Base-by-base conservation (phyloP, 176 grass and related monocot species). In the Cenchrus fungigraminus region DNA sequence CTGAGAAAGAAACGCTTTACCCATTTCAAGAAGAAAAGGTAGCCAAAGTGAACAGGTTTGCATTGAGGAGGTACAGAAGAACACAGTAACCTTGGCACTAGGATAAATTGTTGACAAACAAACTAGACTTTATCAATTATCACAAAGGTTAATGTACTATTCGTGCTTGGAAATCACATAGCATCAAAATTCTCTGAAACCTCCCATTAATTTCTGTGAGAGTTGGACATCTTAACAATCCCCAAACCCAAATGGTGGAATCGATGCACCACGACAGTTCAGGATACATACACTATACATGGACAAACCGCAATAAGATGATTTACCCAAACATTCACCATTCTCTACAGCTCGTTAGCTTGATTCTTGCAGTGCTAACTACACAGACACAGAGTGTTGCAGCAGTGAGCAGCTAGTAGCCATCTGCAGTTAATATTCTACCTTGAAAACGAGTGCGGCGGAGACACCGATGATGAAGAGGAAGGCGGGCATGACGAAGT, bases 401-500 rank as follows among this genome's bases (percentile, higher is more conserved):
- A 67, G n/a, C 6, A 32, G 68, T 19, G 16, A 74, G n/a, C 50
- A 49, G 42, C 20, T 10, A 49, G 50, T 20, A 49, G 45, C 5
- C 17, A 57, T 6, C 53, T 29, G 37, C 5, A 32, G 9, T 80
- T 74, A 28, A 56, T n/a, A 14, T 78, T 85, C 89, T 81, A 94
- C 93, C 96, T 95, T 95, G 87, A 92, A 98, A 19, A 95, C 96
- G 72, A 95, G 89, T 57, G 96, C 93, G 10, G 89, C 86, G 32
- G 91, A 95, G 37, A 95, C 74, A 31, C 96, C 96, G 7, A 98
- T 91, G 77, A 95, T 94, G 89, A 95, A 98, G 88, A 98, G 94
- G 84, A 98, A 95, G 75, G 86, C 86, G 12, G 93, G 96, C 96
- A 95, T 94, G 79, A 98, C 91, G 79, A 95, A 98, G 77, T 98